Percentiles rank a stretch among this genome's conserved stretches.
Evolutionary conservation across 768 basidiomycete genomes (phyloP).

Genomic region (Suillus americanus): DNA sequence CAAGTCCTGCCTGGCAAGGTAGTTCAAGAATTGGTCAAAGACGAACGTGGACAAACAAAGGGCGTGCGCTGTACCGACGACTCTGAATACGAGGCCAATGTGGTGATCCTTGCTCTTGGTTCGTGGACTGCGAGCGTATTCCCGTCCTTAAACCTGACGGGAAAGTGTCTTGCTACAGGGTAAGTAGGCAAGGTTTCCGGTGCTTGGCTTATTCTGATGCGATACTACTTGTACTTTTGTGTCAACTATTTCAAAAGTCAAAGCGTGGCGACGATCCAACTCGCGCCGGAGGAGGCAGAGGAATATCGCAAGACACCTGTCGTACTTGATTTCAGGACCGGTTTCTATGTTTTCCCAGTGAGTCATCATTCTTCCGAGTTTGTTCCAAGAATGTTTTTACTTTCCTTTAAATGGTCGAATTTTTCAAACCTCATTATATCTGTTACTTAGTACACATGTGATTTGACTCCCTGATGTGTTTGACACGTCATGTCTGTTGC

Average conservation of each 20-base stretch:
- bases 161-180: slow-evolving; percentile 78
- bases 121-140: slow-evolving; percentile 87
- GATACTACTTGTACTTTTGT: neutral
- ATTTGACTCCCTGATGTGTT: neutral
- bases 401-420: neutral
- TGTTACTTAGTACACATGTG: neutral
- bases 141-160: slow-evolving; percentile 51
- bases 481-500: neutral
- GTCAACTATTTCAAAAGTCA: slow-evolving; percentile 51
- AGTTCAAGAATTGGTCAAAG: slow-evolving; percentile 49
- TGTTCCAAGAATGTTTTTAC: neutral
- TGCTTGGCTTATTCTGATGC: neutral
- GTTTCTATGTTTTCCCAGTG: slow-evolving; percentile 86
- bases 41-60: slow-evolving; percentile 38
- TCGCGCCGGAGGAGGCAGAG: slow-evolving; percentile 67
- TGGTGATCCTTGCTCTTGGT: slow-evolving; percentile 72
- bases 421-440: neutral
- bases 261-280: slow-evolving; percentile 71
- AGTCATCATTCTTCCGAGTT: slow-evolving; percentile 19
- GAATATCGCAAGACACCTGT: slow-evolving; percentile 65
- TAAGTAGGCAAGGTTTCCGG: slow-evolving; percentile 36
- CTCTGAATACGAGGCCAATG: slow-evolving; percentile 48
- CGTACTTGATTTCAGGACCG: slow-evolving; percentile 67
- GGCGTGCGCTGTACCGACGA: slow-evolving; percentile 70
- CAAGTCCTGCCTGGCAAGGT: slow-evolving; percentile 56